Base-by-base conservation (phyloP, 2,329 filamentous ascomycete genomes). In the Hypoxylon sp. region DNA sequence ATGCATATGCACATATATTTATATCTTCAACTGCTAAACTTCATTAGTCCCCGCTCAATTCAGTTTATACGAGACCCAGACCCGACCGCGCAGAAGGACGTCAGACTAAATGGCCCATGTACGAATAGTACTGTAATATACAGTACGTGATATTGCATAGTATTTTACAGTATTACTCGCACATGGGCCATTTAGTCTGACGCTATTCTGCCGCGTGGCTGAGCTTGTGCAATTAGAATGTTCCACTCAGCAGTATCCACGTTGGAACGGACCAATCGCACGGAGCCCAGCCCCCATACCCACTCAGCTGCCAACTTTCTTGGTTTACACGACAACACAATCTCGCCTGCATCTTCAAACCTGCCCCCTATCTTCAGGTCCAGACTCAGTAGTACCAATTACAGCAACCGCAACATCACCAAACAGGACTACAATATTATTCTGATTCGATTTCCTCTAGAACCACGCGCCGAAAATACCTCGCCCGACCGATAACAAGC, bases 291-390 rank as follows among this genome's bases (percentile, higher is more conserved):
- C 60, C 67, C 39, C 60, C 24, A 48, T 54, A 59, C 50, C 64
- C 67, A 70, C 64, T 68, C 64, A 67, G 64, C 67, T 65, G 67
- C 64, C 67, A 70, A 67, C 60, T 70, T 70, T 70, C 64, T 68
- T 60, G 58, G 52, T 70, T 61, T 70, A 65, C 67, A 70, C 67
- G 61, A 70, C 67, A 70, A 67, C 67, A 70, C 57, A 61, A 60
- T 68, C 68, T 62, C 33, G 42, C 54, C 57, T 44, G 46, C 44
- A 37, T 63, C 62, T 63, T 55, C 57, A 70, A 59, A 59, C 47
- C 31, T 39, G 48, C 65, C 65, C 68, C 68, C 65, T 68, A 63
- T 65, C 62, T 35, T 57, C 59, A 61, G 47, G 54, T 68, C 59
- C 29, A 31, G 29, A 31, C 29, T 57, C 65, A 59, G 17, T 29